These are phyloP conservation scores for Linnemannia exigua DNA, from an alignment of 192 early-diverging fungal species.

Conservation along the genomic window DNA sequence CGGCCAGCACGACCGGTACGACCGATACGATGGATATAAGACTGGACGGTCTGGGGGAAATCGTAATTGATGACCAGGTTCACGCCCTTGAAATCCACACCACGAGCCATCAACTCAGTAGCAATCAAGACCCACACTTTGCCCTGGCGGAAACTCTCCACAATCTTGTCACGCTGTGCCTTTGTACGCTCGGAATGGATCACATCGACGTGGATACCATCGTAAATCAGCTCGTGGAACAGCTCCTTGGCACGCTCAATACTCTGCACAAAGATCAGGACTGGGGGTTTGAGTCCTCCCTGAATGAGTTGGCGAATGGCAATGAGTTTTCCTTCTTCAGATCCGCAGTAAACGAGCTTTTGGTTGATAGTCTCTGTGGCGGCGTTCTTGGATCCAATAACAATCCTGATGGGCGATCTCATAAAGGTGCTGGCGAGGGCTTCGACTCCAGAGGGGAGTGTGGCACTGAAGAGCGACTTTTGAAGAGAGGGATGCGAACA, in stretches of 20 bases:
- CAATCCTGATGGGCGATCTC: slow-evolving; percentile 88
- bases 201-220: slow-evolving; percentile 99
- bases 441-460: slow-evolving; percentile 92
- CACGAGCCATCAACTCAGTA: slow-evolving; percentile 97
- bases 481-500: slow-evolving; percentile 83
- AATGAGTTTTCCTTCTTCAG: slow-evolving; percentile 94
- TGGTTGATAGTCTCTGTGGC: slow-evolving; percentile 95
- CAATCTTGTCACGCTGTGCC: slow-evolving; percentile 90
- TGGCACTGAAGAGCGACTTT: slow-evolving; percentile 94
- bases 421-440: slow-evolving; percentile 93
- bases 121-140: slow-evolving; percentile 96
- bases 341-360: slow-evolving; percentile 89
- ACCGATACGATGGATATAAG: slow-evolving; percentile 98
- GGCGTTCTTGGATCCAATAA: slow-evolving; percentile 92
- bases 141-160: slow-evolving; percentile 90
- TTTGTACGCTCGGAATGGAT: slow-evolving; percentile 97
- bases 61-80: slow-evolving; percentile 99
- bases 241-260: slow-evolving; percentile 98
- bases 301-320: slow-evolving; percentile 92
- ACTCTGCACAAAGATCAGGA: slow-evolving; percentile 96
- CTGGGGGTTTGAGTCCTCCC: slow-evolving; percentile 89
- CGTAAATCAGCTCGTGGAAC: slow-evolving; percentile 96
- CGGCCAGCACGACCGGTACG: slow-evolving; percentile 98
- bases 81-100: slow-evolving; percentile 99
- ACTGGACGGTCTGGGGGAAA: slow-evolving; percentile 92